A percentile compares a stretch with the other conserved stretches of the same genome.
Conservation (phyloP, 176 grass and related monocot species). For the Alloteropsis semialata region DNA sequence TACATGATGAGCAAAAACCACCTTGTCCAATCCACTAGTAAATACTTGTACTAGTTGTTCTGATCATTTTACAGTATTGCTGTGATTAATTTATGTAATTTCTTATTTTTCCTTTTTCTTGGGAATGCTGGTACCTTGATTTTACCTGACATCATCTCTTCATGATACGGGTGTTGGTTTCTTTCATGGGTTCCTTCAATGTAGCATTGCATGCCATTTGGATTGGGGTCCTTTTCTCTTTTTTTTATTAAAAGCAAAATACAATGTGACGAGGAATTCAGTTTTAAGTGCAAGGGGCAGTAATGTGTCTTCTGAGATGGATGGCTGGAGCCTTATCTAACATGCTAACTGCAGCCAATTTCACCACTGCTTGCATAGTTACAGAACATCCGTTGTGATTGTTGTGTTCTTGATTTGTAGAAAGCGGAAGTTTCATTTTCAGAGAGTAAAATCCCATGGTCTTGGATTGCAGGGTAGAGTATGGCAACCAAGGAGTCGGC, state of each 20-base stretch:
- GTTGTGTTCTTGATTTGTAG: neutral
- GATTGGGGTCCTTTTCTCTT: neutral
- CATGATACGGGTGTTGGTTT: neutral
- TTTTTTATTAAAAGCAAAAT: neutral
- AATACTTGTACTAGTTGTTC: too few relatives aligned
- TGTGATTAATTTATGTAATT: neutral
- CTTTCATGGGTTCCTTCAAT: neutral
- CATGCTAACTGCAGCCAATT: too few relatives aligned
- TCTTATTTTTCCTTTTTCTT: neutral
- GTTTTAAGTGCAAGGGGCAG: too few relatives aligned
- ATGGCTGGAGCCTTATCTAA: too few relatives aligned
- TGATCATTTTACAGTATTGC: neutral
- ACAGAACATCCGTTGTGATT: neutral
- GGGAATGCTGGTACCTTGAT: neutral
- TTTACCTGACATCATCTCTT: neutral
- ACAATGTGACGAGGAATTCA: neutral
- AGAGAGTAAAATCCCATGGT: neutral
- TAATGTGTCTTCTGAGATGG: too few relatives aligned
- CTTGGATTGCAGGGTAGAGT: slow-evolving; percentile 54
- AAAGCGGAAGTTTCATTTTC: neutral
- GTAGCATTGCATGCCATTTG: neutral
- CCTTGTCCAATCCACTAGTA: neutral
- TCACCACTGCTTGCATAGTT: neutral
- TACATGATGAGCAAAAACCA: neutral
- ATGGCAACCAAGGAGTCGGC: slow-evolving; percentile 73